Conservation (phyloP, 352 stramenopile species). For the Phytopythium sindhum region DNA sequence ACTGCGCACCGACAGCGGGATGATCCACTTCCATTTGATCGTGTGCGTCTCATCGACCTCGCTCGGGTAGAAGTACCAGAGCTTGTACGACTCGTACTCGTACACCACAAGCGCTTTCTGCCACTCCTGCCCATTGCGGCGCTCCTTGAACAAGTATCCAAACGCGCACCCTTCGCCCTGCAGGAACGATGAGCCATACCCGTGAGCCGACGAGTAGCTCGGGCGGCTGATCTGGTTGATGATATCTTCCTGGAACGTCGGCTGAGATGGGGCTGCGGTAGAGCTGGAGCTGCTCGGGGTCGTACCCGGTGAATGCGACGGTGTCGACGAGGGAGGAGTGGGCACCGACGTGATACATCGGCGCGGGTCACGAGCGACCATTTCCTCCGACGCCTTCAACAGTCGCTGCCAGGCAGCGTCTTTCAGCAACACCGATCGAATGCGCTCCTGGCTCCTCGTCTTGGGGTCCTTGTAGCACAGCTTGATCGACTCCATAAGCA, state of each 20-base stretch:
- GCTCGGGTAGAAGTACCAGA: conserved; percentile 89
- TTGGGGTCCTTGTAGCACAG: conserved; percentile 73
- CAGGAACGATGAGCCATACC: conserved; percentile 85
- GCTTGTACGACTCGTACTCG: conserved; percentile 83
- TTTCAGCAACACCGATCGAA: conserved; percentile 46
- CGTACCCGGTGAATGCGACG: conserved; percentile 13
- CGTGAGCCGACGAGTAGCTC: conserved; percentile 76
- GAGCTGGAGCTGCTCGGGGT: conserved; percentile 5
- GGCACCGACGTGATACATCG: conserved; percentile 58
- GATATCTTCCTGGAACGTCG: conserved; percentile 84
- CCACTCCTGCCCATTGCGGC: conserved; percentile 56
- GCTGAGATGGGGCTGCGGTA: conserved; percentile 34
- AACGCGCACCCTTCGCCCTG: conserved; percentile 81
- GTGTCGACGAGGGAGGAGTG: conserved; percentile 27
- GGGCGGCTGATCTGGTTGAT: conserved; percentile 86
- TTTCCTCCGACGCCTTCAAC: conserved; percentile 45
- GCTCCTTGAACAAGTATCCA: conserved; percentile 82
- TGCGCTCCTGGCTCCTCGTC: conserved; percentile 67
- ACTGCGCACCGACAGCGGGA: conserved; percentile 64
- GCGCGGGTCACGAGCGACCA: conserved; percentile 39
- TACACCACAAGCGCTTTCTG: conserved; percentile 86
- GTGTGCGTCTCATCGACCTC: conserved; percentile 76
- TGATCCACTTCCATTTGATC: conserved; percentile 88
- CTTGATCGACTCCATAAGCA: conserved; percentile 76
- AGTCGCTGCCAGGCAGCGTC: conserved; percentile 58